phyloP scores from a whole-genome alignment of 805 yeast genomes.

The Teunomyces aglyptinius region DNA sequence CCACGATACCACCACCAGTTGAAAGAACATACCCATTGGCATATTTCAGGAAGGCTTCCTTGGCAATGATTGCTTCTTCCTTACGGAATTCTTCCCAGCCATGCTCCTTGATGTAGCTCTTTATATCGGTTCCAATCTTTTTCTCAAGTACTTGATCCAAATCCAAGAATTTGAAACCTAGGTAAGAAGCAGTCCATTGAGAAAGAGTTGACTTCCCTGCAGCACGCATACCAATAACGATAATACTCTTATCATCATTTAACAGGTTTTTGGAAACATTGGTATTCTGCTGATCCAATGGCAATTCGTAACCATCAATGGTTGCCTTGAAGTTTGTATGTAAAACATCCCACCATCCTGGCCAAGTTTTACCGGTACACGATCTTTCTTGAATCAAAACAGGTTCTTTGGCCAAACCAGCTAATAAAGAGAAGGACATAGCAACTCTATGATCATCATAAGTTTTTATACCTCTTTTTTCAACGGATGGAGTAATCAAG shows the following conservation, averaged over 20 bases:
- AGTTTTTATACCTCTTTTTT: slow-evolving; percentile 61
- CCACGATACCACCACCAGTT: slow-evolving; percentile 97
- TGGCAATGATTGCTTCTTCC: slow-evolving; percentile 58
- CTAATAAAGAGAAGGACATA: slow-evolving; percentile 89
- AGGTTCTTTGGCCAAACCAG: slow-evolving; percentile 64
- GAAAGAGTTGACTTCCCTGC: slow-evolving; percentile 93
- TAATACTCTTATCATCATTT: slow-evolving; percentile 56
- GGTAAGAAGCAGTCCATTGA: slow-evolving; percentile 66
- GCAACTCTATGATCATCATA: slow-evolving; percentile 98
- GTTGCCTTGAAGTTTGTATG: slow-evolving; percentile 63
- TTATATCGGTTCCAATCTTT: slow-evolving; percentile 49
- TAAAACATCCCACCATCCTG: slow-evolving; percentile 98
- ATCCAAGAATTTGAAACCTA: slow-evolving; percentile 72
- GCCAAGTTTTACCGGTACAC: slow-evolving; percentile 98
- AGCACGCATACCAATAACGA: slow-evolving; percentile 96
- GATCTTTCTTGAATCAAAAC: slow-evolving; percentile 81
- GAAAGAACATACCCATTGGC: slow-evolving; percentile 66
- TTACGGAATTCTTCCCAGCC: slow-evolving; percentile 91
- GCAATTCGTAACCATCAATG: slow-evolving; percentile 70
- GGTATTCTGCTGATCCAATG: slow-evolving; percentile 17
- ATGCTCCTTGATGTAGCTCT: slow-evolving; percentile 54
- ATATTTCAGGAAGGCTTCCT: slow-evolving; percentile 43
- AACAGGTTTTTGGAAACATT: slow-evolving; percentile 16
- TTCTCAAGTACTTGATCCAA: slow-evolving; percentile 72
- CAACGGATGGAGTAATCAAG: slow-evolving; percentile 52